Conservation (phyloP, 805 yeast genomes). For the Ogataea methanolica region DNA sequence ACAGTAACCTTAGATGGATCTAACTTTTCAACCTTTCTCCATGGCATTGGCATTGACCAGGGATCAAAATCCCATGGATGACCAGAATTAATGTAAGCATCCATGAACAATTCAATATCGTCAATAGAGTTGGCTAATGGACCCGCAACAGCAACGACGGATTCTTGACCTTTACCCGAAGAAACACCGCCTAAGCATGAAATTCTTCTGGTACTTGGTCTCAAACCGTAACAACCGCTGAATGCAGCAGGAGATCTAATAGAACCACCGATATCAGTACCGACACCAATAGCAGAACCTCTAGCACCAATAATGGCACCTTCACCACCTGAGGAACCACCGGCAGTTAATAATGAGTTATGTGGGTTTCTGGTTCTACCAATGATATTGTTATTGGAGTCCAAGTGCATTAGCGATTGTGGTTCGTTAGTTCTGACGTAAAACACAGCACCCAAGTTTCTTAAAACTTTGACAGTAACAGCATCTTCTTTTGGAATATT, state of each 20-base stretch:
- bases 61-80: conserved; percentile 56
- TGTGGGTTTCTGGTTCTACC: conserved; percentile 58
- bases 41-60: conserved; percentile 43
- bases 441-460: conserved; percentile 54
- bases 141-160: conserved; percentile 62
- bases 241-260: conserved; percentile 67
- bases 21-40: conserved; percentile 43
- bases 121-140: conserved; percentile 63
- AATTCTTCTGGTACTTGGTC: conserved; percentile 57
- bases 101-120: conserved; percentile 68
- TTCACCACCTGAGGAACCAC: conserved; percentile 76
- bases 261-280: conserved; percentile 72
- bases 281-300: conserved; percentile 60
- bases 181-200: conserved; percentile 45
- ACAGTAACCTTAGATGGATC: conserved; percentile 45
- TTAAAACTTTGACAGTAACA: conserved; percentile 41
- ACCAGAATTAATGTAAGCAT: conserved; percentile 53
- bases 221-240: conserved; percentile 56
- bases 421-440: conserved; percentile 67
- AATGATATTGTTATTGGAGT: conserved; percentile 53
- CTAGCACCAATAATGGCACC: conserved; percentile 57
- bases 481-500: conserved; percentile 45
- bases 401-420: conserved; percentile 65
- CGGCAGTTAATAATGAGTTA: conserved; percentile 55
- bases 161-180: conserved; percentile 58